phyloP scores from a whole-genome alignment of 2,329 filamentous ascomycete genomes.

The Triangularia verruculosa region DNA sequence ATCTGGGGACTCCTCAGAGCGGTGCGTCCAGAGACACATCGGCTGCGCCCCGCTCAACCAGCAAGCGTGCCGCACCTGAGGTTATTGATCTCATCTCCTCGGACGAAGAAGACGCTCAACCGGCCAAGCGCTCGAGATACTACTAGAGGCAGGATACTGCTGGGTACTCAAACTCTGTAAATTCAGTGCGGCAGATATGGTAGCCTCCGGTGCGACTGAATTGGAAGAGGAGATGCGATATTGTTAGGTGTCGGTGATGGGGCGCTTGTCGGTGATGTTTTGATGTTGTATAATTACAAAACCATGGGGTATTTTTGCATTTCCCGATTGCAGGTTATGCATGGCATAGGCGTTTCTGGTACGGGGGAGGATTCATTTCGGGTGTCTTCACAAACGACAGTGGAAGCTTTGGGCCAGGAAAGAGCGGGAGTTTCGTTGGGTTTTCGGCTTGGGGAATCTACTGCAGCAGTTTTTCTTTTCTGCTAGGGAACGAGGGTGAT shows the following conservation, averaged over 20 bases:
- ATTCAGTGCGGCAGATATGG: too few relatives aligned
- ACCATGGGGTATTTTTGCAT: background rate
- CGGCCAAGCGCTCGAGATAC: conserved; percentile 47
- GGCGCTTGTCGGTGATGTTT: background rate
- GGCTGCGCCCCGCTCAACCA: conserved; percentile 36
- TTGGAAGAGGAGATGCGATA: too few relatives aligned
- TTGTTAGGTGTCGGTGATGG: background rate
- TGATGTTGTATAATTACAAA: background rate
- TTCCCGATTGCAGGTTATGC: background rate
- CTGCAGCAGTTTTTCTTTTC: background rate
- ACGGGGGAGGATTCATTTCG: background rate
- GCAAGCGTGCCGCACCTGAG: conserved; percentile 49
- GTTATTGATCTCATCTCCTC: conserved; percentile 60
- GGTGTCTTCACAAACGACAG: background rate
- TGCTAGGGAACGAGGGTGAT: background rate
- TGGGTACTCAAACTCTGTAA: too few relatives aligned
- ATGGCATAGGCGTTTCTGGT: background rate
- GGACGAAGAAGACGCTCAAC: conserved; percentile 48
- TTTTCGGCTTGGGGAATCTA: background rate
- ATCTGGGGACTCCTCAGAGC: conserved; percentile 32
- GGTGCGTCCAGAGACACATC: conserved; percentile 38
- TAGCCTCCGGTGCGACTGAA: too few relatives aligned
- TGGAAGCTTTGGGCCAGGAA: background rate
- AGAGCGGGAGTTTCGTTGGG: background rate
- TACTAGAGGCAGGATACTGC: conserved; percentile 12